These are phyloP conservation scores for Dothideomycetes sp. DNA, from an alignment of 2,329 filamentous ascomycete genomes.

Conservation along the genomic window DNA sequence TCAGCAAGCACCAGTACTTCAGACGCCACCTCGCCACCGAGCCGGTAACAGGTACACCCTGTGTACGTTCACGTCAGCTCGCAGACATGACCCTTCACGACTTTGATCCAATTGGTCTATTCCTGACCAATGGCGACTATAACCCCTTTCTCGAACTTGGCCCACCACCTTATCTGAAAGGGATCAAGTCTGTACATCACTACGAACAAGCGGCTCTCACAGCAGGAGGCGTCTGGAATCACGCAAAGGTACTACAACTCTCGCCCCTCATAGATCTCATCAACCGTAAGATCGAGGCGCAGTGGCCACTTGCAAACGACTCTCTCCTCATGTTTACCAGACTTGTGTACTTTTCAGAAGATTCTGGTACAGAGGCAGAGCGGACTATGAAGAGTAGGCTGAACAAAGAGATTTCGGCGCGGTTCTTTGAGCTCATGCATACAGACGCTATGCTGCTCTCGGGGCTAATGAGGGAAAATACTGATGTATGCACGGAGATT, in stretches of 20 bases:
- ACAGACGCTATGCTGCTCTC: too few species aligned
- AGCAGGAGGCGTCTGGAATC: slow-evolving; percentile 2
- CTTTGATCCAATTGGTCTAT: not conserved
- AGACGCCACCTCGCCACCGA: not conserved
- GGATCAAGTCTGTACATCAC: not conserved
- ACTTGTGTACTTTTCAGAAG: not conserved
- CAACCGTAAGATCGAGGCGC: slow-evolving; percentile 3
- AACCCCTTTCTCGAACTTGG: slow-evolving; percentile 1
- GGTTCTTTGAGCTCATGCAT: not conserved
- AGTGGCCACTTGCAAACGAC: not conserved
- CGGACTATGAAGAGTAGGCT: slow-evolving; percentile 2
- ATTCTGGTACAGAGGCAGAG: not conserved
- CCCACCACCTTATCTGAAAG: slow-evolving; percentile 1
- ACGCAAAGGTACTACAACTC: slow-evolving; percentile 1
- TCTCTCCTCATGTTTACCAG: slow-evolving; percentile 2
- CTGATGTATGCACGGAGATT: too few species aligned
- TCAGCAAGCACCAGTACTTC: slow-evolving; percentile 1
- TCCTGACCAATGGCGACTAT: slow-evolving; percentile 3
- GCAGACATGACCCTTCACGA: not conserved
- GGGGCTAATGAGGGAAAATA: too few species aligned
- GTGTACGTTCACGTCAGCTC: not conserved
- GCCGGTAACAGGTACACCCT: not conserved
- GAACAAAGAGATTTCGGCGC: not conserved
- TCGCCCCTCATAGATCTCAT: not conserved
- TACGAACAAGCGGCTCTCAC: slow-evolving; percentile 1